Percentiles rank a stretch among this genome's conserved stretches.
Conservation (phyloP, 148 eudicot genomes). For the Chenopodium quinoa region DNA sequence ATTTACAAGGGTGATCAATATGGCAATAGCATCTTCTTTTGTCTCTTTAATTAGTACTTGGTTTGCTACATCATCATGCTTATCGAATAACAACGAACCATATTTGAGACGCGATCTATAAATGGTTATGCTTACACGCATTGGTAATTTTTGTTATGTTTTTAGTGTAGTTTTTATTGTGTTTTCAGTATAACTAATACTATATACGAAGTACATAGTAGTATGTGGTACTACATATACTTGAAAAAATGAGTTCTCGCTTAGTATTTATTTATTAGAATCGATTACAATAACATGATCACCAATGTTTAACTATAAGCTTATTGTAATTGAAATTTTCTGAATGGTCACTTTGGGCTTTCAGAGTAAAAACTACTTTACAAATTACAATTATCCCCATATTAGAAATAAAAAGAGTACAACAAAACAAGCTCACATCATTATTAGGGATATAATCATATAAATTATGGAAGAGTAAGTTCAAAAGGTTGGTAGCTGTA, state of each 20-base stretch:
- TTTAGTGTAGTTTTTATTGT: neutral
- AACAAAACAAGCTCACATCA: neutral
- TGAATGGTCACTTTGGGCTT: no score
- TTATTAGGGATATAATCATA: neutral
- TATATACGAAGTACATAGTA: no score
- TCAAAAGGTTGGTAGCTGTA: no score
- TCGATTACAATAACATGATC: no score
- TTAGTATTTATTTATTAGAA: no score
- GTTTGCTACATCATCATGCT: neutral
- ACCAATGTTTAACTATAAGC: no score
- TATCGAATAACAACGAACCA: constrained; percentile 2
- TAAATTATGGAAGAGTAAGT: no score
- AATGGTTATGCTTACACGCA: neutral
- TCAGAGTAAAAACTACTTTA: neutral
- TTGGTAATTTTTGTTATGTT: neutral
- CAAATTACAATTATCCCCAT: neutral
- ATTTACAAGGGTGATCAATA: constrained; percentile 1
- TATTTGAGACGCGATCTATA: neutral
- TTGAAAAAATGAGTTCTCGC: no score
- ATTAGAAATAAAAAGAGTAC: neutral
- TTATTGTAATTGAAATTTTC: no score
- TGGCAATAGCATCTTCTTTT: neutral
- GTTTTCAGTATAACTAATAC: neutral
- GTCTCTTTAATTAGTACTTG: neutral
- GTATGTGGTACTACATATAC: no score